Conservation (phyloP, 2,329 filamentous ascomycete species). For the Talaromyces sp. region DNA sequence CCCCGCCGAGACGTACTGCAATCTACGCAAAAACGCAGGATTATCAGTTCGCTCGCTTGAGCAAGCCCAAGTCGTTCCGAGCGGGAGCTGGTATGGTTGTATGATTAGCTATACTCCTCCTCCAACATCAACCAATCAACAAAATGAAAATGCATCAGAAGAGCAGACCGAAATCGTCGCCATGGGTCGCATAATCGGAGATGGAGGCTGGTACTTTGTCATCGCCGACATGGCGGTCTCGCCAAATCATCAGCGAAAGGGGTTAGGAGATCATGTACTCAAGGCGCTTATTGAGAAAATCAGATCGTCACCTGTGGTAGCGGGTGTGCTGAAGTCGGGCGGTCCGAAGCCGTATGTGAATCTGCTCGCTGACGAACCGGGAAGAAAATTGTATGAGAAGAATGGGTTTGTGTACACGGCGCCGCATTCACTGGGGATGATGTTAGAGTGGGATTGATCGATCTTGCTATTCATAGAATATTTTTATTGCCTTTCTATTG, state of each 20-base stretch:
- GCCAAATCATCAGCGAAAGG: slow-evolving; percentile 48
- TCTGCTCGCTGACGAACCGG: slow-evolving; percentile 47
- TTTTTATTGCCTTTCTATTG: not conserved
- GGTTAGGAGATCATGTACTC: slow-evolving; percentile 48
- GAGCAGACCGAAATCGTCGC: slow-evolving; percentile 31
- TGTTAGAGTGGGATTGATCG: slow-evolving; percentile 20
- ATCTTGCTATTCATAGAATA: not conserved
- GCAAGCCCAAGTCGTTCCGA: slow-evolving; percentile 36
- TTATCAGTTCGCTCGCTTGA: slow-evolving; percentile 37
- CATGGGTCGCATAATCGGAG: slow-evolving; percentile 53
- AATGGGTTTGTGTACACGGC: slow-evolving; percentile 48
- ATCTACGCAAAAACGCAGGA: slow-evolving; percentile 38
- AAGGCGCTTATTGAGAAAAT: slow-evolving; percentile 44
- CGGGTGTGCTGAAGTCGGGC: slow-evolving; percentile 16
- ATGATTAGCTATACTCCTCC: slow-evolving; percentile 31
- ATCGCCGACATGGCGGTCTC: slow-evolving; percentile 53
- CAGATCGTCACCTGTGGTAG: slow-evolving; percentile 36
- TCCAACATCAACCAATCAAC: not conserved
- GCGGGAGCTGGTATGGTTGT: slow-evolving; percentile 46
- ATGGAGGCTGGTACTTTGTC: slow-evolving; percentile 52
- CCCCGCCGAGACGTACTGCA: slow-evolving; percentile 34
- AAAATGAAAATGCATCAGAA: not conserved
- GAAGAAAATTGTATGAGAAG: slow-evolving; percentile 44
- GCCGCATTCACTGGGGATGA: slow-evolving; percentile 40
- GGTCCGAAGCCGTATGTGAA: slow-evolving; percentile 42